Base-by-base conservation (phyloP, 1,284 basidiomycete genomes). In the Somion occarium region DNA sequence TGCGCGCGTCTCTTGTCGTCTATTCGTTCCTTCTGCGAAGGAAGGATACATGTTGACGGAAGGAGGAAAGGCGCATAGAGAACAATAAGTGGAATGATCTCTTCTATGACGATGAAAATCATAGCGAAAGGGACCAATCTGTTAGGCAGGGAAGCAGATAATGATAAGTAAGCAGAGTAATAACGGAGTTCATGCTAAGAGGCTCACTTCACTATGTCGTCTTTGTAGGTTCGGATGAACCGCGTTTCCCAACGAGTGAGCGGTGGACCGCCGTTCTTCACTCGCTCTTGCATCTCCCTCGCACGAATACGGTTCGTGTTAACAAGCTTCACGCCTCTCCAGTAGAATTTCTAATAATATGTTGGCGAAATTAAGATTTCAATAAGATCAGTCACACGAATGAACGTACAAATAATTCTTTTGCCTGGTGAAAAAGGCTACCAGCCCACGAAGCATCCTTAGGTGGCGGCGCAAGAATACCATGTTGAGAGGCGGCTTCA, bases 21-120 rank as follows among this genome's bases (percentile, higher is more conserved):
- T 44, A 92, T 91, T 42, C 88, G 80, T 37, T 80, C 78, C 38
- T 78, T 79, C 69, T 94, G 91, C 23, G 85, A 85, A 0, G 91
- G 89, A n/a, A 94, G 75, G 52, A 93, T 77, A 62, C 91, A 93
- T 2, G 91, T 93, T 2, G 90, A 93, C 1, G 91, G 91, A 26
- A 94, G 80, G 69, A 93, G 78, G 61, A 79, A 82, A 1, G 91
- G 91, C n/a, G 82, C 85, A 64, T 91, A 94, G 56, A 94, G 80
- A 25, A 91, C 91, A 53, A 93, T 80, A 53, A 94, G 75, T 9
- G 91, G 91, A 53, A 94, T 80, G 42, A 90, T 68, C 66, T 94
- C 91, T 65, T 94, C 91, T 2, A 91, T 69, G 19, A 92, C 69
- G 25, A 91, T 65, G 38, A 91, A 74, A 52, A 92, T 84, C 56